Evolutionary conservation across 2,329 filamentous ascomycete species (phyloP).

Genomic region (Chrysoporthe cubensis): DNA sequence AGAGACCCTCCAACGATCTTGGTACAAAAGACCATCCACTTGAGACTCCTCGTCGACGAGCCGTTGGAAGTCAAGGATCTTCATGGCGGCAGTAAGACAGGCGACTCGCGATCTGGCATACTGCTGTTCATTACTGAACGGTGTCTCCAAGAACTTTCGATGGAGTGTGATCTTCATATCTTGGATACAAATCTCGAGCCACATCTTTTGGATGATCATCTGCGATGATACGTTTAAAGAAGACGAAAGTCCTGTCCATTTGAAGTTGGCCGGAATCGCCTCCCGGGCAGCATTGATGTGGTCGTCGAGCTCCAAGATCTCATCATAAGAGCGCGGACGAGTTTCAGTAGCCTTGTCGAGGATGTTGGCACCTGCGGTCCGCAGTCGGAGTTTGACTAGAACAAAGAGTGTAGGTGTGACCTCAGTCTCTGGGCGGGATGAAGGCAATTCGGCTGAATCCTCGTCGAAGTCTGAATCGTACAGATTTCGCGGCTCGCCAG

Average conservation of each 20-base stretch:
- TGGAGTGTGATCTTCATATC: slow-evolving; percentile 58
- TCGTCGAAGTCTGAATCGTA: slow-evolving; percentile 47
- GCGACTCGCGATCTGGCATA: slow-evolving; percentile 48
- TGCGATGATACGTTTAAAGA: slow-evolving; percentile 53
- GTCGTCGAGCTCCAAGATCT: slow-evolving; percentile 33
- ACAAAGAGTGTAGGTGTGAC: slow-evolving; percentile 34
- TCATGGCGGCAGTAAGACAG: slow-evolving; percentile 52
- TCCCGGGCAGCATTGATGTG: slow-evolving; percentile 27
- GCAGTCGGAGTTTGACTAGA: slow-evolving; percentile 33
- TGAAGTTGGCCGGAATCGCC: slow-evolving; percentile 29
- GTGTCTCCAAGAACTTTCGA: slow-evolving; percentile 50
- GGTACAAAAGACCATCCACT: slow-evolving; percentile 46
- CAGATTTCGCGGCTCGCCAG: slow-evolving; percentile 47
- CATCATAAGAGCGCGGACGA: slow-evolving; percentile 31
- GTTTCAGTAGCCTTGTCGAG: slow-evolving; percentile 30
- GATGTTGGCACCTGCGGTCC: slow-evolving; percentile 29
- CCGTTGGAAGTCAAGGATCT: slow-evolving; percentile 52
- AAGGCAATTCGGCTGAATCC: slow-evolving; percentile 42
- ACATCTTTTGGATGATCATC: slow-evolving; percentile 56
- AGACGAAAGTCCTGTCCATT: slow-evolving; percentile 30
- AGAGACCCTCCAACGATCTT: slow-evolving; percentile 50
- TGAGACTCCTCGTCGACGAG: slow-evolving; percentile 53
- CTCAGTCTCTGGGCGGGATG: slow-evolving; percentile 39
- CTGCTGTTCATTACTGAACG: slow-evolving; percentile 37
- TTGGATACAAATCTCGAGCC: slow-evolving; percentile 54